Conservation (phyloP, 116 monocot species). For the Papilionanthe hybrid region DNA sequence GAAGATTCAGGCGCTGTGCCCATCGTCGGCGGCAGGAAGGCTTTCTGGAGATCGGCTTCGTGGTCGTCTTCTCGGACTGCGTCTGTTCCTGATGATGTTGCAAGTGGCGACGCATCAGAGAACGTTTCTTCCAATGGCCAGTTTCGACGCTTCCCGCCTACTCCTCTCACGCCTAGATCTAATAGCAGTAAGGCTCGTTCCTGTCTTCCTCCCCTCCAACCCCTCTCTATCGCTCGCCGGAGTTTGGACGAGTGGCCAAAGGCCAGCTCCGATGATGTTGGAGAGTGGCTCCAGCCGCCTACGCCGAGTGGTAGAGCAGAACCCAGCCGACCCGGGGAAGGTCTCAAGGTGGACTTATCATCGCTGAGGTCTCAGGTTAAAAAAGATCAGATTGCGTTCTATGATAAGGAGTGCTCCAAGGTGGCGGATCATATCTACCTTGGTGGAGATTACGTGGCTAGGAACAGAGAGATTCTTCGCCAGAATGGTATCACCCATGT, state of each 20-base stretch:
- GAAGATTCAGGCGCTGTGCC: slow-evolving; percentile 16
- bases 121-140: slow-evolving; percentile 6
- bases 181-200: slow-evolving; percentile 52
- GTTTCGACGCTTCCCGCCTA: slow-evolving; percentile 24
- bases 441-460: slow-evolving; percentile 80
- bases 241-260: slow-evolving; percentile 86
- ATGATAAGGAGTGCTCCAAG: slow-evolving; percentile 97
- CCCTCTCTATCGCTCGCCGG: slow-evolving; percentile 76
- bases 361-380: slow-evolving; percentile 32
- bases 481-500: slow-evolving; percentile 92
- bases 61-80: slow-evolving; percentile 74
- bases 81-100: background rate
- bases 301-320: slow-evolving; percentile 37
- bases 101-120: slow-evolving; percentile 15
- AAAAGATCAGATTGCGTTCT: slow-evolving; percentile 64
- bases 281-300: slow-evolving; percentile 69
- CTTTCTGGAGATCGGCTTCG: slow-evolving; percentile 57
- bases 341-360: slow-evolving; percentile 44
- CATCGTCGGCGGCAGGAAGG: slow-evolving; percentile 14
- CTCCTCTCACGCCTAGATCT: slow-evolving; percentile 74
- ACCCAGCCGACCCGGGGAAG: slow-evolving; percentile 20
- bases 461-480: slow-evolving; percentile 74
- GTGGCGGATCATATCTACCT: slow-evolving; percentile 94
- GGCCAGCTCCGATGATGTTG: slow-evolving; percentile 85
- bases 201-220: slow-evolving; percentile 81